Base-by-base conservation (phyloP, 169 alveolate species). In the Toxoplasma gondii region DNA sequence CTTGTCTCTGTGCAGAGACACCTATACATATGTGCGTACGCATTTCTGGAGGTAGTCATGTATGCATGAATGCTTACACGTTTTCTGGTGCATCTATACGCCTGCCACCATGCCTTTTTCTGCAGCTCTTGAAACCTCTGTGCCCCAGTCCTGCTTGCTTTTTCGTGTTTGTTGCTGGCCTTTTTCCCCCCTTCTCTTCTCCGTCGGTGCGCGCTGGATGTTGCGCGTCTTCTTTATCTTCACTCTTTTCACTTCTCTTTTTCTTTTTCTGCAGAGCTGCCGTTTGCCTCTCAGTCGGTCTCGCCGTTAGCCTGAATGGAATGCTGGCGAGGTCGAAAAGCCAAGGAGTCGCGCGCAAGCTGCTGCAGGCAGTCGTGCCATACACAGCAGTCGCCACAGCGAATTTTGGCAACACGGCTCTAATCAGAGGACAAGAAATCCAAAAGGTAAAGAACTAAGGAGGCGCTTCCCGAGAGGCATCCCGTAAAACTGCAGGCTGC, bases 331-430 rank as follows among this genome's bases (percentile, higher is more conserved):
- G 93, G 36, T 45, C 82, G 82, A 39, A 74, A n/a, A 45, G 45
- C 44, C 74, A 38, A 36, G 87, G 86, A 22, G 39, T 19, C 22
- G 86, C 81, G 87, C 93, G 69, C 29, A 38, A 34, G 38, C 22
- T 81, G 44, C 91, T 87, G 87, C 95, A 88, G 92, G 95, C 93
- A 19, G 43, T 91, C 34, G 93, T 93, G 36, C 95, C 95, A 0
- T 93, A 69, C 49, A 41, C 92, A 9, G 90, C 95, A 9, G 93
- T 88, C 31, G 95, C 93, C 39, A 53, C 87, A 24, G 95, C 95
- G 69, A 83, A 83, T 38, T 80, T 88, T 7, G 91, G 92, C 29
- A 93, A 93, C 64, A 88, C 69, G 4, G 36, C 88, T 39, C n/a
- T 87, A 16, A 88, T 93, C 93, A 49, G 95, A 29, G 86, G 91